A percentile compares a stretch with the other conserved stretches of the same genome.
Evolutionary conservation across 768 basidiomycete species (phyloP).

Genomic region (Pleurotus sapidus): DNA sequence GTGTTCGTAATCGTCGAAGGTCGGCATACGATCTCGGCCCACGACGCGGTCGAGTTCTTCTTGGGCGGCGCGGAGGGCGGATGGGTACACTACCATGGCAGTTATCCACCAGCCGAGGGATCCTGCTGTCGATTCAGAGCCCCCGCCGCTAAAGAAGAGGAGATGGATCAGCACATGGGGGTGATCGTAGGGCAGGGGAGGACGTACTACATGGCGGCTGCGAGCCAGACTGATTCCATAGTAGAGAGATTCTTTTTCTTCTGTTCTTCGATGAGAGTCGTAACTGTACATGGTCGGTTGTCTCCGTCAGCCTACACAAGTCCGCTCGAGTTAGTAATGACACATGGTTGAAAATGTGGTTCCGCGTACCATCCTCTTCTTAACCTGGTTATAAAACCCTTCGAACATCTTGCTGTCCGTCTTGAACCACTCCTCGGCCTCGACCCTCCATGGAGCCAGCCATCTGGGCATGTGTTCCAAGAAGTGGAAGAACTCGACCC

Average conservation of each 20-base stretch:
- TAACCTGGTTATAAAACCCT: slow-evolving; percentile 9
- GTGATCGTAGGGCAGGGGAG: neutral
- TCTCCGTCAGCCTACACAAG: slow-evolving; percentile 1
- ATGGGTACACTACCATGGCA: neutral
- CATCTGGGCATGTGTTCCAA: slow-evolving; percentile 26
- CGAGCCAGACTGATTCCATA: slow-evolving; percentile 3
- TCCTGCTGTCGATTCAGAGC: neutral
- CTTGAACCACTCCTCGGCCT: slow-evolving; percentile 17
- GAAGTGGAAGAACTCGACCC: slow-evolving; percentile 33
- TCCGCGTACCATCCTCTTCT: neutral
- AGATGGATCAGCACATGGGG: neutral
- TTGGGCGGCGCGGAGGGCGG: neutral
- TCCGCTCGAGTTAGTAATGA: neutral
- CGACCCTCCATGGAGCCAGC: slow-evolving; percentile 26
- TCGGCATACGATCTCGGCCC: neutral
- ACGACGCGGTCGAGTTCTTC: slow-evolving; percentile 7
- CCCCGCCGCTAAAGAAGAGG: neutral
- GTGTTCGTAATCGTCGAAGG: neutral
- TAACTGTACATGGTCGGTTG: neutral
- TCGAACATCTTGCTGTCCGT: slow-evolving; percentile 11
- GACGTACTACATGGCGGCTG: slow-evolving; percentile 6
- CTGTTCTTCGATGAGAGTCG: slow-evolving; percentile 6
- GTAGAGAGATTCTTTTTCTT: slow-evolving; percentile 6
- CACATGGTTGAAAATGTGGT: neutral
- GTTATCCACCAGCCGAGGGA: neutral